phyloP scores from a whole-genome alignment of 2,329 filamentous ascomycete species.

The Neonectria punicea region DNA sequence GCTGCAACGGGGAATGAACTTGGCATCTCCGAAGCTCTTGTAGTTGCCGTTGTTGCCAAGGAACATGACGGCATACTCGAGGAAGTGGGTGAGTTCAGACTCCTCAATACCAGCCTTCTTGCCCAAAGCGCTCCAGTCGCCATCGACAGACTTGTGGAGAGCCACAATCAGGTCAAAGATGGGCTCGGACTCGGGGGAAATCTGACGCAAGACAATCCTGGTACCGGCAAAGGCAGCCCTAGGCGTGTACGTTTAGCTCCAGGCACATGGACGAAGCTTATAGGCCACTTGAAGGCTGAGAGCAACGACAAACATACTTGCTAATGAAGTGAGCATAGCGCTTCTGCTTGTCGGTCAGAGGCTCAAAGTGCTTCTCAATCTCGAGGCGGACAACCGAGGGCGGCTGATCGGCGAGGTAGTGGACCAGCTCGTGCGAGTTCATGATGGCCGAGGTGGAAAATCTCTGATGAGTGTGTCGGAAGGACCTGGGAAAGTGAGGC shows the following conservation, averaged over 20 bases:
- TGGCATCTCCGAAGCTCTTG: constrained; percentile 87
- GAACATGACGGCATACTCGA: constrained; percentile 83
- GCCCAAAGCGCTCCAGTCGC: constrained; percentile 77
- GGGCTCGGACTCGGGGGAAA: constrained; percentile 82
- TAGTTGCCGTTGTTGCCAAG: constrained; percentile 86
- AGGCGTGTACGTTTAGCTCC: constrained; percentile 22
- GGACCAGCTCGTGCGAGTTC: constrained; percentile 70
- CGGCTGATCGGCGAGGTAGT: constrained; percentile 92
- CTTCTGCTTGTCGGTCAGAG: constrained; percentile 79
- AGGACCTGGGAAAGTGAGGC: constrained; percentile 38
- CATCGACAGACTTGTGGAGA: constrained; percentile 72
- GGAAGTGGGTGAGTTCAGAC: constrained; percentile 73
- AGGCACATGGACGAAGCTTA: constrained; percentile 2
- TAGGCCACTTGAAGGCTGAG: not conserved
- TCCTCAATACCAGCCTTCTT: constrained; percentile 72
- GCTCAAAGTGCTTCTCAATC: constrained; percentile 93
- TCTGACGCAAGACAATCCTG: constrained; percentile 81
- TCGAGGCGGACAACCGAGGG: constrained; percentile 88
- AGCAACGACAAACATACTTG: constrained; percentile 61
- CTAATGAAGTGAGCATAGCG: constrained; percentile 92
- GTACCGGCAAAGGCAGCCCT: constrained; percentile 82
- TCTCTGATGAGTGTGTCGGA: constrained; percentile 40
- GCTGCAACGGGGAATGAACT: constrained; percentile 80
- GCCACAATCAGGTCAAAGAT: constrained; percentile 85
- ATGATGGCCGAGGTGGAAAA: constrained; percentile 57